Evolutionary conservation across 2,329 filamentous ascomycete genomes (phyloP).

Genomic region (Trichoderma sp.): DNA sequence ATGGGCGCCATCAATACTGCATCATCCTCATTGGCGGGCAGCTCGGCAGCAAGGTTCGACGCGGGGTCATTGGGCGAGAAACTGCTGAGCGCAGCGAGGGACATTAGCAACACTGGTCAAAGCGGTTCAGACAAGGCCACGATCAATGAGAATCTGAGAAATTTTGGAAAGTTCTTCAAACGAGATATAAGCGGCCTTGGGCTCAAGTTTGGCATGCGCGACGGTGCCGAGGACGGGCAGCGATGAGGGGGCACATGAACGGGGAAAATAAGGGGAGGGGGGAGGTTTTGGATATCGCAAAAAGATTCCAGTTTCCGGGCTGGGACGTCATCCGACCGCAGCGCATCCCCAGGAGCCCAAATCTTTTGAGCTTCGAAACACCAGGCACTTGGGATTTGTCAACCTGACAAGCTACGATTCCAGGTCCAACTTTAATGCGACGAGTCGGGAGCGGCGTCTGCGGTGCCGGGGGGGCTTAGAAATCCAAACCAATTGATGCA

Average conservation of each 20-base stretch:
- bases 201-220: constrained; percentile 66
- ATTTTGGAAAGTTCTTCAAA: constrained; percentile 94
- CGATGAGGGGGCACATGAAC: constrained; percentile 18
- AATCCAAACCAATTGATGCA: neutral
- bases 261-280: neutral
- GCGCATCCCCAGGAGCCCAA: neutral
- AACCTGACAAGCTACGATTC: neutral
- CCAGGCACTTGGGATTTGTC: neutral
- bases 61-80: constrained; percentile 80
- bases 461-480: neutral
- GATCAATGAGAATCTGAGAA: constrained; percentile 91
- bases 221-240: constrained; percentile 31
- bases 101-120: constrained; percentile 61
- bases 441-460: neutral
- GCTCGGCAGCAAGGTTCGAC: constrained; percentile 63
- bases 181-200: constrained; percentile 78
- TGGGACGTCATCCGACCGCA: neutral
- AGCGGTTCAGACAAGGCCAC: constrained; percentile 59
- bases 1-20: constrained; percentile 40
- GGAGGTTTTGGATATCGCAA: constrained; percentile 4
- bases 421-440: neutral
- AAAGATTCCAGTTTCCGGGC: neutral
- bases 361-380: neutral
- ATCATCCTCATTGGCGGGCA: constrained; percentile 40
- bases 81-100: constrained; percentile 80